Conservation (phyloP, 108 stramenopile species). For the Cyclotella atomus region DNA sequence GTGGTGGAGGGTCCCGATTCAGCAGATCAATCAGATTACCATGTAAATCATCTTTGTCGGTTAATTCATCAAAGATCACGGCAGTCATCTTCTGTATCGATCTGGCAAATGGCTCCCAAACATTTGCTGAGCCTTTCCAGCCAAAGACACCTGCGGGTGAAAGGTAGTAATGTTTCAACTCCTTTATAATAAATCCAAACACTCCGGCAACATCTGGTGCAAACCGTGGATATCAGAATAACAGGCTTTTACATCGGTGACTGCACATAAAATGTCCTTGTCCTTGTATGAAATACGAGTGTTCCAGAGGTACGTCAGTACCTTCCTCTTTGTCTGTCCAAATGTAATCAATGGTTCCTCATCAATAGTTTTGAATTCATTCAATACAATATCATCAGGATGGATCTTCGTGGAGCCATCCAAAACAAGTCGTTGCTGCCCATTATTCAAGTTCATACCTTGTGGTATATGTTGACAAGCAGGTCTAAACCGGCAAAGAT, state of each 20-base stretch:
- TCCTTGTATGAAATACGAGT: neutral
- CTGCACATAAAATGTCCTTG: neutral
- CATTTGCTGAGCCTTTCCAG: neutral
- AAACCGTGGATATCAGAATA: neutral
- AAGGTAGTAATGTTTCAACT: neutral
- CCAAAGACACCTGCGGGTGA: slow-evolving; percentile 6
- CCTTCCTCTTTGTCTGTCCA: neutral
- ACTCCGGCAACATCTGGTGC: neutral
- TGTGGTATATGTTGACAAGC: slow-evolving; percentile 17
- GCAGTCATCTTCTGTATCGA: slow-evolving; percentile 3
- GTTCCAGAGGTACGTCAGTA: neutral
- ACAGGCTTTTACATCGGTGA: slow-evolving; percentile 8
- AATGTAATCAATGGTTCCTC: slow-evolving; percentile 6
- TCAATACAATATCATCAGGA: slow-evolving; percentile 3
- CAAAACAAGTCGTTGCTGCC: slow-evolving; percentile 9
- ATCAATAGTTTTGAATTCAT: neutral
- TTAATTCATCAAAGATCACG: neutral
- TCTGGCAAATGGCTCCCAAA: slow-evolving; percentile 17
- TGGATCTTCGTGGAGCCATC: slow-evolving; percentile 19
- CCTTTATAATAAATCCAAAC: neutral
- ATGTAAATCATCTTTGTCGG: neutral
- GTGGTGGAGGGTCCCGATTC: neutral
- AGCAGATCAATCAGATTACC: neutral
- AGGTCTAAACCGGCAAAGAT: slow-evolving; percentile 1
- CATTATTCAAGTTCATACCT: slow-evolving; percentile 17